Conservation (phyloP, 2,329 filamentous ascomycete genomes). For the Alternaria sp. region DNA sequence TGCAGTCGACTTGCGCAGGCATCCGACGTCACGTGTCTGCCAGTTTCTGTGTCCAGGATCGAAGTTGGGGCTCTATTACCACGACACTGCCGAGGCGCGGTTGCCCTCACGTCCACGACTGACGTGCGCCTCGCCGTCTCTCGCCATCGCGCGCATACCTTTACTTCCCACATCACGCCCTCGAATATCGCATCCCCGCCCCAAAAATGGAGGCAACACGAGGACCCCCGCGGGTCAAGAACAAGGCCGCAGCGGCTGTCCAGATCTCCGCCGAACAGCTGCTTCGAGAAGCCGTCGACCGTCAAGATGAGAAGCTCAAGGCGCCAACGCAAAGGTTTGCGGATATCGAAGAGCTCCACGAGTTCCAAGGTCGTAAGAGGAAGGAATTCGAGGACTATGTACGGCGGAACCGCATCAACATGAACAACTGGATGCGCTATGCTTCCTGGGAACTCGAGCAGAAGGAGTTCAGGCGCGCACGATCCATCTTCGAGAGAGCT, state of each 20-base stretch:
- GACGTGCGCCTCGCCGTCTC: constrained; percentile 8
- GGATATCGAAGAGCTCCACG: constrained; percentile 96
- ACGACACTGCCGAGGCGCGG: constrained; percentile 14
- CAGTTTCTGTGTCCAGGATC: constrained; percentile 11
- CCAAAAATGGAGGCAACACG: constrained; percentile 81
- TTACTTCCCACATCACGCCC: background rate
- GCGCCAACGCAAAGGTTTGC: constrained; percentile 94
- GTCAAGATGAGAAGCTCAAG: constrained; percentile 87
- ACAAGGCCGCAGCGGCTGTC: constrained; percentile 87
- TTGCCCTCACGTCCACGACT: background rate
- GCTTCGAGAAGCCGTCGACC: constrained; percentile 94
- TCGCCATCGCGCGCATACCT: background rate
- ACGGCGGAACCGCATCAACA: constrained; percentile 89
- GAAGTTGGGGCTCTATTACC: constrained; percentile 14
- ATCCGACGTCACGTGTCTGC: constrained; percentile 2
- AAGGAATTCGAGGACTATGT: constrained; percentile 99
- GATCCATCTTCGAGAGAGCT: constrained; percentile 93
- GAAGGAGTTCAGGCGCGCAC: constrained; percentile 91
- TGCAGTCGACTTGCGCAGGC: background rate
- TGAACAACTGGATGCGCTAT: constrained; percentile 99
- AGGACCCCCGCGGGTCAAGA: constrained; percentile 95
- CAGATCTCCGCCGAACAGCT: constrained; percentile 97
- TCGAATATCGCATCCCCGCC: background rate
- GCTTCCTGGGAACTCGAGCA: constrained; percentile 97
- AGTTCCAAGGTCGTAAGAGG: constrained; percentile 94